Evolutionary conservation across 2,329 filamentous ascomycete genomes (phyloP).

Genomic region (Alternaria arborescens): DNA sequence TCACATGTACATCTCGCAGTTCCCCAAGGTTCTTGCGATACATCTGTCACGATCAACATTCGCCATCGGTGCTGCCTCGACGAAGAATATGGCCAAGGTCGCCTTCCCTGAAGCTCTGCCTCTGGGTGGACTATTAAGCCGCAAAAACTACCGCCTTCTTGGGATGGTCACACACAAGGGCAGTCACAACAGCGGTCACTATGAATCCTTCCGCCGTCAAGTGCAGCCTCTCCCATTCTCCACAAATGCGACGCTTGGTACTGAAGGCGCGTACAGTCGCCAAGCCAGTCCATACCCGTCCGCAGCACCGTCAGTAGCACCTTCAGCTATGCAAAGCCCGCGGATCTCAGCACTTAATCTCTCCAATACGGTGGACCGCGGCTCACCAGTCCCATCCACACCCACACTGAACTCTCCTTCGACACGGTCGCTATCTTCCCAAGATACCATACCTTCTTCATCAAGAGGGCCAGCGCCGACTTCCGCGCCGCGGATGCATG

Average conservation of each 20-base stretch:
- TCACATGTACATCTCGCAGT: conserved; percentile 84
- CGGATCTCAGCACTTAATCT: conserved; percentile 51
- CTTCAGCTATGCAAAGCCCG: conserved; percentile 59
- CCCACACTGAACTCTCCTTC: conserved; percentile 43
- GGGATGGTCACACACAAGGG: conserved; percentile 94
- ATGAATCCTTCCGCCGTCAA: conserved; percentile 93
- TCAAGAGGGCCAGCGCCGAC: conserved; percentile 40
- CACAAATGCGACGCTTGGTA: conserved; percentile 80
- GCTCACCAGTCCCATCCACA: conserved; percentile 36
- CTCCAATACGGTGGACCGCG: conserved; percentile 29
- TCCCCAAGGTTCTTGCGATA: conserved; percentile 89
- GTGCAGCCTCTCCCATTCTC: conserved; percentile 80
- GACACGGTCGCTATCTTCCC: conserved; percentile 44
- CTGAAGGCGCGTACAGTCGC: conserved; percentile 74
- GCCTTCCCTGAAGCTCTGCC: conserved; percentile 87
- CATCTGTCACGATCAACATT: conserved; percentile 95
- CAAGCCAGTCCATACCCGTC: conserved; percentile 62
- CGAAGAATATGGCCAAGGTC: conserved; percentile 95
- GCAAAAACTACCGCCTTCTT: conserved; percentile 82
- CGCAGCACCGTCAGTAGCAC: conserved; percentile 42
- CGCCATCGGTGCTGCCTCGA: conserved; percentile 76
- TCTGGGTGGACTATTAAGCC: conserved; percentile 79
- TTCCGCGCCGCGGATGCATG: conserved; percentile 41
- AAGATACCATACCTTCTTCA: conserved; percentile 37
- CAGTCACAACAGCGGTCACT: conserved; percentile 94